Base-by-base conservation (phyloP, 1,284 basidiomycete species). In the Lentinula novae-zelandiae region DNA sequence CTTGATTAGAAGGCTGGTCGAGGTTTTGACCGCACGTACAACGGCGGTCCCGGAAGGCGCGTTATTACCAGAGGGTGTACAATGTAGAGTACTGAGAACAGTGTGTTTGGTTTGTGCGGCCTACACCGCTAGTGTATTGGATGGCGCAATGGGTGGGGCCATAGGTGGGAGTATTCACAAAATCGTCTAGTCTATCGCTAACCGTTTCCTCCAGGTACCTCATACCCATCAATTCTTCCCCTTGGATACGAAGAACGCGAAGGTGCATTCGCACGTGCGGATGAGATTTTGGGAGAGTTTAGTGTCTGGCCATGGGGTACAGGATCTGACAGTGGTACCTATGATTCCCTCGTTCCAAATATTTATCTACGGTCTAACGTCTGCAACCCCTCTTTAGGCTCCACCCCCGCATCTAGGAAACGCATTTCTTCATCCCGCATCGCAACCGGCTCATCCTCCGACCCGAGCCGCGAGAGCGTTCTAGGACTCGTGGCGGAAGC, bases 41-140 rank as follows among this genome's bases (percentile, higher is more conserved):
- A 96, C 95, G 2, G 83, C 90, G 17, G 80, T 97, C 12, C 90
- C 92, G 1, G 74, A 84, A 2, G 71, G 77, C 48, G 90, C 92
- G 33, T 79, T 96, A 56, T 87, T 88, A 68, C 85, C 87, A 67
- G 89, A 90, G 57, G 88, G 89, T 52, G 87, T 84, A 3, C 88
- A 93, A 69, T 93, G 90, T 73, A 82, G 94, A 38, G 86, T 84
- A 5, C 78, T 87, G 62, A 81, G 95, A n/a, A 87, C 91, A 0
- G 91, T 96, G 22, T 89, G 87, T 62, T 81, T 97, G 55, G 92
- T 89, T 9, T 95, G 92, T 68, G 87, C 94, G 0, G 90, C 89
- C 59, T 96, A 96, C 69, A 93, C 95, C 0, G 95, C 94, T 13
- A 93, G 89, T 69, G 95, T 98, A n/a, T 82, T 97, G 55, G 95